Evolutionary conservation across 1,284 basidiomycete species (phyloP).

Genomic region (Papiliotrema terrestris): DNA sequence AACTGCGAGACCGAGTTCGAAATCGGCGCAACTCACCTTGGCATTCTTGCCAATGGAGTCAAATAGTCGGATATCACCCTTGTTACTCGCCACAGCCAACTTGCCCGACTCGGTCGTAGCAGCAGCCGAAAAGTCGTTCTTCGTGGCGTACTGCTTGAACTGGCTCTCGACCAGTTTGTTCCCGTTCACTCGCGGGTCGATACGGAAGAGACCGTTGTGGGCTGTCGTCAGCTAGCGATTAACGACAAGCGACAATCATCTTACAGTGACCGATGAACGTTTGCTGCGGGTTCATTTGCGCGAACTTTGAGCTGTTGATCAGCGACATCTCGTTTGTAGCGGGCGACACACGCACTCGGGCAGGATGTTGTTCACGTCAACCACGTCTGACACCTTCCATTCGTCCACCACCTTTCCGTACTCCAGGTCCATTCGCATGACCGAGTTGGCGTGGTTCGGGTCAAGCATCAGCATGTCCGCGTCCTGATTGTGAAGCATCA

Average conservation of each 20-base stretch:
- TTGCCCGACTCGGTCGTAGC: conserved; percentile 83
- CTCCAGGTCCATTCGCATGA: conserved; percentile 92
- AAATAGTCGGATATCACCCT: conserved; percentile 94
- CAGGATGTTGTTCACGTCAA: conserved; percentile 82
- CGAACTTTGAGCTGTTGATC: conserved; percentile 70
- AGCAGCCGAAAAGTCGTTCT: conserved; percentile 93
- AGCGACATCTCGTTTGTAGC: not conserved
- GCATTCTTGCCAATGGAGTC: conserved; percentile 98
- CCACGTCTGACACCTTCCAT: conserved; percentile 91
- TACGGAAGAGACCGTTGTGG: conserved; percentile 92
- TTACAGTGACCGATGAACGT: conserved; percentile 74
- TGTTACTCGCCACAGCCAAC: conserved; percentile 90
- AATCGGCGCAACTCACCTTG: conserved; percentile 53
- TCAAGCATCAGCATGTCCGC: conserved; percentile 93
- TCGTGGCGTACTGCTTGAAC: conserved; percentile 92
- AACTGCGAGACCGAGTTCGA: not conserved
- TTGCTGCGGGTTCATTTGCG: conserved; percentile 87
- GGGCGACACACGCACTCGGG: conserved; percentile 58
- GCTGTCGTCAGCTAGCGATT: conserved; percentile 50
- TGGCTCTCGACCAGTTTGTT: conserved; percentile 91
- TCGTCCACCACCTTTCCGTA: conserved; percentile 97
- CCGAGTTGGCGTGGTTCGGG: conserved; percentile 72
- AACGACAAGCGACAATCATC: no score
- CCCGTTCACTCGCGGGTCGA: conserved; percentile 88
- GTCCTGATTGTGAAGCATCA: conserved; percentile 98